Evolutionary conservation across 192 early-diverging fungal species (phyloP), one percentile per base, ranked within the genome.

Genomic region (Backusella psychrophila): DNA sequence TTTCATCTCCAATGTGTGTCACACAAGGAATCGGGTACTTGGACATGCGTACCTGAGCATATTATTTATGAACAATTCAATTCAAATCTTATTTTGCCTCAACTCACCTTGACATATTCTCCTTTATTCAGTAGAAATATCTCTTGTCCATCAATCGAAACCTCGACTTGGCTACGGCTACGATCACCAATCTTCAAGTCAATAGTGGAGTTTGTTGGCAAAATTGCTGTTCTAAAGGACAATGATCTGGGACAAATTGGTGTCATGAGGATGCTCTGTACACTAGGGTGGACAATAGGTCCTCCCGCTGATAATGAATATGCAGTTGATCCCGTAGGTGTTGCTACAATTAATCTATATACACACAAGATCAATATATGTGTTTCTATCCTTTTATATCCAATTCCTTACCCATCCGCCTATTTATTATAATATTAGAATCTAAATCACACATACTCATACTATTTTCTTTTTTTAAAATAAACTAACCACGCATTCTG

Each of bases 321-420:
- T 0, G 96, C 96, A 0, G 96, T 97, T 21, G 94, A 96, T 9
- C 96, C 96, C 3, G 96, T 97, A 2, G 96, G 95, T 6, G 96
- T 95, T 8, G 90, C 89, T 12, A 96, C 90, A 59, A 97, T 95
- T 35, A 93, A 80, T 7, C 90, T 84, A 83, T 85, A 82, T 84
- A 67, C 33, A 31, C 29, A 66, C 67, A 39, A 12, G 38, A 3
- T 39, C 11, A 17, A 29, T 17, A 36, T 41, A 38, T 59, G 12
- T 35, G 14, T n/a, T 38, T 19, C 14, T 17, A 38, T 59, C 23
- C 53, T 38, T 26, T 41, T 41, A 19, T 39, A 11, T 35, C 23
- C 21, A 26, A 14, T 63, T 12, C 35, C 53, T 71, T 74, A 74
- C 73, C 73, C 73, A 74, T 74, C 73, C 15, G 73, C 73, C 72